Base-by-base conservation (phyloP, 106 monocot species). In the Dendrobium chrysotoxum region DNA sequence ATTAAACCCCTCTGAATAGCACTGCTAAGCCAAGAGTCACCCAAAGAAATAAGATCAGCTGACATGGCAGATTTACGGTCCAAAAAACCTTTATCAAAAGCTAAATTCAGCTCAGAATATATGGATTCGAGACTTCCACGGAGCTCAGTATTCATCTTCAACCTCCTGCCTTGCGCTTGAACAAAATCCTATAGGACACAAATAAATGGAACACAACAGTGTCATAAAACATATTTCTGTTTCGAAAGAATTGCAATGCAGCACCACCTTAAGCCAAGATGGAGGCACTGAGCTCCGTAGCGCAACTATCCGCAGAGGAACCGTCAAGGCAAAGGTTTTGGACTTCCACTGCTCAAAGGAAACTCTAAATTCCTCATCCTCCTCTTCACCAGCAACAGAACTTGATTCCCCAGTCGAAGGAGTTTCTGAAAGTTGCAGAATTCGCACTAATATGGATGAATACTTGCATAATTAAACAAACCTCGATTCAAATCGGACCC, bases 31-130 rank as follows among this genome's bases (percentile, higher is more conserved):
- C 98, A 99, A 17, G 98, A 93, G 81, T 95, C 98, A 53, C 95
- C 98, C 77, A 99, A 67, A 25, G 98, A 89, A 40, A 99, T 89
- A 81, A 91, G 41, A 88, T 99, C 98, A 81, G 98, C 92, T 54
- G 93, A 81, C 98, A 95, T 99, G 30, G 87, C 85, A 68, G 93
- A 95, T 72, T 99, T 99, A 18, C 88, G 81, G 13, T 77, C 80
- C 77, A 99, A 31, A 31, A 18, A 70, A 68, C 80, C 84, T 80
- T 85, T 99, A 44, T 85, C 89, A n/a, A 82, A 86, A 86, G 88
- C 89, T 28, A 77, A 78, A 40, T 79, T 82, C 55, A 99, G 78
- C 53, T 95, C 93, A 80, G 86, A 85, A 80, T 83, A 88, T 26
- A 95, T 91, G 26, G 82, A 77, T 55, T 95, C 89, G 16, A 93